Evolutionary conservation across 2,329 filamentous ascomycete species (phyloP), one percentile per base, ranked within the genome.

Genomic region (Calonectria pteridis): DNA sequence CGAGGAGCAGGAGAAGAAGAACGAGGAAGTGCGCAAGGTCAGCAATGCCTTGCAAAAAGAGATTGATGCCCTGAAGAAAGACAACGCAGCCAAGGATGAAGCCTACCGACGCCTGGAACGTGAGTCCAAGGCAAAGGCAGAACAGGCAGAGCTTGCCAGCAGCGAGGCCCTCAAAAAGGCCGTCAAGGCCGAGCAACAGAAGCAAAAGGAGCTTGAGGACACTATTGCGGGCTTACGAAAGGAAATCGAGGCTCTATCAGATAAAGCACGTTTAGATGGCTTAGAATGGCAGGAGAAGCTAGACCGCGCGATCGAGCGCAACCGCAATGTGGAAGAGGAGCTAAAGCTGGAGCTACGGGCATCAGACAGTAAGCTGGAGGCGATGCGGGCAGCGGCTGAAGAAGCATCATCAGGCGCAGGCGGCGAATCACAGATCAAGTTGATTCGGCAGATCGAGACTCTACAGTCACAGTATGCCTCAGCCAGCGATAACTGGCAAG

Each of bases 401-500:
- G 97, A 99, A 84, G 95, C 92, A 0, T 95, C 95, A 1, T 96
- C 95, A 3, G 94, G 94, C 20, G 92, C 92, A 18, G 92, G 92
- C 7, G 94, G 95, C 18, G 95, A 98, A 81, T 92, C 94, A 0
- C 95, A 98, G 80, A 94, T 94, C 53, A 98, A 98, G 83, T 88
- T 98, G 50, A 88, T 98, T 53, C 92, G 97, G 50, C 97, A 99
- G 84, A 94, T 99, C 68, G 97, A 99, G 86, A 98, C 95, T 0
- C 86, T 99, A 46, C 97, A 99, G 84, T 97, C 94, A 9, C 97
- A 99, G 83, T 98, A 99, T 84, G 93, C 95, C 0, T 93, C 97
- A 69, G 97, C 97, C 1, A 97, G 95, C 78, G 95, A 98, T 81
- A 99, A 99, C 80, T 99, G 97, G 97, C 96, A 98, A 82, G 95